phyloP scores from a whole-genome alignment of 441 rosid species.

The Omphalea diandra region DNA sequence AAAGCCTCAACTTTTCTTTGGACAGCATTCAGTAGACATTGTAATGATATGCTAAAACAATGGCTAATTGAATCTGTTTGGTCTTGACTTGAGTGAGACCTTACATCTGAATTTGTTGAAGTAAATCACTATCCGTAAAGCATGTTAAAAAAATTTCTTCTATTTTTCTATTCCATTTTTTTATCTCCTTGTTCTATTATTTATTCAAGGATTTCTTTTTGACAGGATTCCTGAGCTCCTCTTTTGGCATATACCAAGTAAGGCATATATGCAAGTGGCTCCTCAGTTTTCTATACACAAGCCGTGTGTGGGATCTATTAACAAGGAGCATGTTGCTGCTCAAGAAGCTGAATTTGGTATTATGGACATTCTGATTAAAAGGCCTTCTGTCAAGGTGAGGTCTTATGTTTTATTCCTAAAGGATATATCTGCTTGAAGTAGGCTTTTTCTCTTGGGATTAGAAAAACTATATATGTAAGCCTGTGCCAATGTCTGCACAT shows the following conservation, averaged over 20 bases:
- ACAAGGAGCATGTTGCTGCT: slow-evolving; percentile 68
- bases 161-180: neutral
- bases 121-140: neutral
- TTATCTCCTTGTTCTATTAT: neutral
- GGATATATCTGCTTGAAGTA: neutral
- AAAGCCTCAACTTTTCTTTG: neutral
- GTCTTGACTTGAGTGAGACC: neutral
- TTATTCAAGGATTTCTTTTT: neutral
- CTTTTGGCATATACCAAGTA: slow-evolving; percentile 92
- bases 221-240: slow-evolving; percentile 78
- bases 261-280: slow-evolving; percentile 74
- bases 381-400: slow-evolving; percentile 77
- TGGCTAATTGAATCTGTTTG: neutral
- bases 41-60: neutral
- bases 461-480: neutral
- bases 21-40: neutral
- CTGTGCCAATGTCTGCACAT: neutral
- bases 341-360: slow-evolving; percentile 79
- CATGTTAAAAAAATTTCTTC: neutral
- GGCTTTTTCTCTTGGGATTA: neutral
- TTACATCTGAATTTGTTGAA: neutral
- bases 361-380: slow-evolving; percentile 51
- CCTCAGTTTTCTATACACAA: slow-evolving; percentile 44
- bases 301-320: slow-evolving; percentile 87
- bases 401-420: neutral